Evolutionary conservation across 768 basidiomycete species (phyloP).

Genomic region (Crassisporium funariophilum): DNA sequence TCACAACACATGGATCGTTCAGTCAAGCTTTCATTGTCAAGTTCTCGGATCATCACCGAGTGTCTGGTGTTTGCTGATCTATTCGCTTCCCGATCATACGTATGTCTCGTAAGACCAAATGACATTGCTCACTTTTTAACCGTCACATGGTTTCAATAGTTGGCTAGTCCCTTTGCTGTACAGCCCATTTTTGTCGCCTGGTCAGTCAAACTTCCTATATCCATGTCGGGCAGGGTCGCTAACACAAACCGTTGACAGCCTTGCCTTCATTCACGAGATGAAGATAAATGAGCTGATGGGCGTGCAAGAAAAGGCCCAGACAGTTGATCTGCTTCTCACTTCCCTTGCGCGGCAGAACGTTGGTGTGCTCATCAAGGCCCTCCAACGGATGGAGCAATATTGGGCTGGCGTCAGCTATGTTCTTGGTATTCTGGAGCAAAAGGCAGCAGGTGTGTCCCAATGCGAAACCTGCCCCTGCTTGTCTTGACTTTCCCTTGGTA

Average conservation of each 20-base stretch:
- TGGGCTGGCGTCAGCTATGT: conserved; percentile 4
- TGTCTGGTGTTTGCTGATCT: conserved; percentile 5
- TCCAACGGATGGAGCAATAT: conserved; percentile 4
- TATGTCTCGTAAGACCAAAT: too few relatives aligned
- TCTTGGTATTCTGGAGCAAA: conserved; percentile 1
- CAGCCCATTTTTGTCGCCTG: conserved; percentile 5
- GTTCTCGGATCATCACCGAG: conserved; percentile 4
- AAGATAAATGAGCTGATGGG: neutral
- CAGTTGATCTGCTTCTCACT: conserved; percentile 2
- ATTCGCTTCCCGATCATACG: conserved; percentile 4
- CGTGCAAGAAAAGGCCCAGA: conserved; percentile 1
- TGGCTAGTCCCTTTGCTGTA: conserved; percentile 4
- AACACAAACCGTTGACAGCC: neutral
- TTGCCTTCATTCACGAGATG: conserved; percentile 3
- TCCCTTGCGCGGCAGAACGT: conserved; percentile 4
- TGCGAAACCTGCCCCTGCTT: too few relatives aligned
- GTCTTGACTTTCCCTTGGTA: neutral
- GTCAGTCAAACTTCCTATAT: neutral
- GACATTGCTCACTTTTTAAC: neutral
- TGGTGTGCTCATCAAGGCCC: conserved; percentile 1
- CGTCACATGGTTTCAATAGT: neutral
- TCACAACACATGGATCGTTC: neutral
- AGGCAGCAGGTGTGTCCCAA: conserved; percentile 1
- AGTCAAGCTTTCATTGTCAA: conserved; percentile 2
- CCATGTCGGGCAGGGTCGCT: neutral